These are phyloP conservation scores for Delphinella strobiligena DNA, from an alignment of 2,329 filamentous ascomycete species.

Conservation along the genomic window DNA sequence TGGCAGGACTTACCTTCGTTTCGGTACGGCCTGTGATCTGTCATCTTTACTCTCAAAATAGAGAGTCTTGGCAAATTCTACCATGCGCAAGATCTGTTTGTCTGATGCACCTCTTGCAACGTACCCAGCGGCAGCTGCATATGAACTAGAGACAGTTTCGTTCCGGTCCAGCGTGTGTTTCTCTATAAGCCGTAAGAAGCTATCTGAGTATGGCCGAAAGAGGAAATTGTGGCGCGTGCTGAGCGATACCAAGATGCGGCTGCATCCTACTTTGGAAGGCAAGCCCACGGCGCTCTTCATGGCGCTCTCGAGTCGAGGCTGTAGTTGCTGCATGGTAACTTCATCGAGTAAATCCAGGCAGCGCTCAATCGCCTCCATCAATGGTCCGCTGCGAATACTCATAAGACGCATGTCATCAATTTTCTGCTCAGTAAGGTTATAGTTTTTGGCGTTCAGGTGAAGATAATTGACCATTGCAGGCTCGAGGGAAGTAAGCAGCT, in stretches of 20 bases:
- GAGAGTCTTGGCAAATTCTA: slow-evolving; percentile 48
- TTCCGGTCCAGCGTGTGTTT: slow-evolving; percentile 83
- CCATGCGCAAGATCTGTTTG: slow-evolving; percentile 43
- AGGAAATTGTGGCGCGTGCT: slow-evolving; percentile 67
- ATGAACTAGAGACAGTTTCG: slow-evolving; percentile 82
- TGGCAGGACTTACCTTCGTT: slow-evolving; percentile 9
- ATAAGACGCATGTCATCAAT: slow-evolving; percentile 79
- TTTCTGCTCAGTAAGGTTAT: slow-evolving; percentile 75
- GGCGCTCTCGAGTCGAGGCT: slow-evolving; percentile 59
- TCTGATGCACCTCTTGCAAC: slow-evolving; percentile 56
- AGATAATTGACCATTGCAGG: slow-evolving; percentile 84
- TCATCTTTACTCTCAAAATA: slow-evolving; percentile 80
- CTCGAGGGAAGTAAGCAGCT: slow-evolving; percentile 76
- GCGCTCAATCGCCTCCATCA: slow-evolving; percentile 85
- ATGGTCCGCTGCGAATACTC: slow-evolving; percentile 71
- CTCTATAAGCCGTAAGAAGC: slow-evolving; percentile 65
- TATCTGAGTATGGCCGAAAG: slow-evolving; percentile 62
- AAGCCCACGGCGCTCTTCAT: slow-evolving; percentile 82
- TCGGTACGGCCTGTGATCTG: slow-evolving; percentile 23
- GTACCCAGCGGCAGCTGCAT: slow-evolving; percentile 78
- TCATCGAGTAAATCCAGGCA: slow-evolving; percentile 76
- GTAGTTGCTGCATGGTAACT: slow-evolving; percentile 61
- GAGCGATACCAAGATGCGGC: slow-evolving; percentile 70
- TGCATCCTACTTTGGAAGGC: slow-evolving; percentile 87
- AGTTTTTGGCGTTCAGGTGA: slow-evolving; percentile 73